Percentiles rank a stretch among this genome's conserved stretches.
Evolutionary conservation across 192 early-diverging fungal species (phyloP).

Genomic region (Backusella luteola): DNA sequence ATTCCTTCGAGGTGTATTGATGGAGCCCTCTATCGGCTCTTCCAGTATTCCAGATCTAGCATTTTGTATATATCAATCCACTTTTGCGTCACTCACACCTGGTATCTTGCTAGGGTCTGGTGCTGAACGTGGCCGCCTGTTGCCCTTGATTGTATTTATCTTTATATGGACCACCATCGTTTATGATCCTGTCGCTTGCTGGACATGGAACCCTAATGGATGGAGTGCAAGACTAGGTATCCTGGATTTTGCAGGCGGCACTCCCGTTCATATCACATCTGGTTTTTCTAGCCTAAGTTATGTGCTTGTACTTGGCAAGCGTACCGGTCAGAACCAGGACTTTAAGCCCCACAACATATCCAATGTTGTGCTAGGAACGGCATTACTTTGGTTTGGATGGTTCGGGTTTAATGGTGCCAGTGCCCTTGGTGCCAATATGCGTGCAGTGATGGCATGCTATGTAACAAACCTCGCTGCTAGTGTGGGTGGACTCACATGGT

Average conservation of each 20-base stretch:
- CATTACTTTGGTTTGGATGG: conserved; percentile 22
- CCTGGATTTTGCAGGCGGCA: conserved; percentile 97
- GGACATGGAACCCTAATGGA: conserved; percentile 88
- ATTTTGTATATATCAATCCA: conserved; percentile 82
- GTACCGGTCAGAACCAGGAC: conserved; percentile 52
- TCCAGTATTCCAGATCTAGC: conserved; percentile 69
- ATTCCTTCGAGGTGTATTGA: conserved; percentile 57
- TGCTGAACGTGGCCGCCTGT: conserved; percentile 85
- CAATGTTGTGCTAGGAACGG: conserved; percentile 74
- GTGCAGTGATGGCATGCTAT: conserved; percentile 82
- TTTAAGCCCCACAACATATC: conserved; percentile 88
- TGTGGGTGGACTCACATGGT: conserved; percentile 82
- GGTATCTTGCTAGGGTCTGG: conserved; percentile 89
- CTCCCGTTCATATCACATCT: conserved; percentile 91
- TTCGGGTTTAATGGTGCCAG: conserved; percentile 91
- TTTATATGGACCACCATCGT: conserved; percentile 93
- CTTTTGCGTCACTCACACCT: conserved; percentile 90
- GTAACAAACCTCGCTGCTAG: conserved; percentile 87
- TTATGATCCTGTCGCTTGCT: conserved; percentile 92
- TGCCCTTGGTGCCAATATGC: conserved; percentile 71
- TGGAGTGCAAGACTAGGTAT: conserved; percentile 72
- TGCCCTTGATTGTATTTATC: conserved; percentile 86
- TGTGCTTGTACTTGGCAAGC: conserved; percentile 78
- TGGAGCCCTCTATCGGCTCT: conserved; percentile 52
- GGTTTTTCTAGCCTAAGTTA: conserved; percentile 89